Evolutionary conservation across 768 basidiomycete genomes (phyloP).

Genomic region (Boletus rubropictus): DNA sequence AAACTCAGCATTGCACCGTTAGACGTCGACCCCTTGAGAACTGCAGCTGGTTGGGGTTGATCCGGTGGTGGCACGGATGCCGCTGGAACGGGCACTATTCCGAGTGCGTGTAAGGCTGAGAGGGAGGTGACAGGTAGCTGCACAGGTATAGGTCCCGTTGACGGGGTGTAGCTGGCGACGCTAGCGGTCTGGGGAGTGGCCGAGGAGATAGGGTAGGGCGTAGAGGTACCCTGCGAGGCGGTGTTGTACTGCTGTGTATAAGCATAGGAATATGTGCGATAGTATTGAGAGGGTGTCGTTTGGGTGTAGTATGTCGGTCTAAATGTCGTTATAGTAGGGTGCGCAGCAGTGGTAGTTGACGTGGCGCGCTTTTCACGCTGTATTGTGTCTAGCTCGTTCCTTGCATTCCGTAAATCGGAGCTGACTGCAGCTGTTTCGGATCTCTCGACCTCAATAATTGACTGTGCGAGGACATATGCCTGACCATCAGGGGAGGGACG

Average conservation of each 20-base stretch:
- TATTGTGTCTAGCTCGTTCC: constrained; percentile 59
- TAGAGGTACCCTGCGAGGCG: constrained; percentile 19
- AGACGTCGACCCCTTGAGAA: constrained; percentile 63
- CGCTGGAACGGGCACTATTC: constrained; percentile 66
- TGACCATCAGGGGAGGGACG: constrained; percentile 57
- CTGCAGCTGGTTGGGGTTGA: constrained; percentile 67
- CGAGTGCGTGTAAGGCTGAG: constrained; percentile 58
- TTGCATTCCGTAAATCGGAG: constrained; percentile 55
- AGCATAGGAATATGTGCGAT: constrained; percentile 59
- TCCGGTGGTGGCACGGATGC: constrained; percentile 46
- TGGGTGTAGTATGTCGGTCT: constrained; percentile 36
- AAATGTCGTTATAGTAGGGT: constrained; percentile 31
- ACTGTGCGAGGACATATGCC: constrained; percentile 57
- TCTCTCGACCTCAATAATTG: constrained; percentile 61
- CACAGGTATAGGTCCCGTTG: constrained; percentile 46
- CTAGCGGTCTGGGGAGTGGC: constrained; percentile 32
- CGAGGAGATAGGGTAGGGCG: constrained; percentile 27
- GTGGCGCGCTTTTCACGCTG: constrained; percentile 64
- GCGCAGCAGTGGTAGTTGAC: constrained; percentile 25
- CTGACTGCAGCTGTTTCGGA: constrained; percentile 51
- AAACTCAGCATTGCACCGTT: constrained; percentile 69
- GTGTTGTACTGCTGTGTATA: constrained; percentile 54
- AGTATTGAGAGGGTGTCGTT: constrained; percentile 48
- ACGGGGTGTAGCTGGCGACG: constrained; percentile 27
- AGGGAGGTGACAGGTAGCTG: constrained; percentile 60